Evolutionary conservation across 441 rosid genomes (phyloP).

Genomic region (Codiaeum variegatum): DNA sequence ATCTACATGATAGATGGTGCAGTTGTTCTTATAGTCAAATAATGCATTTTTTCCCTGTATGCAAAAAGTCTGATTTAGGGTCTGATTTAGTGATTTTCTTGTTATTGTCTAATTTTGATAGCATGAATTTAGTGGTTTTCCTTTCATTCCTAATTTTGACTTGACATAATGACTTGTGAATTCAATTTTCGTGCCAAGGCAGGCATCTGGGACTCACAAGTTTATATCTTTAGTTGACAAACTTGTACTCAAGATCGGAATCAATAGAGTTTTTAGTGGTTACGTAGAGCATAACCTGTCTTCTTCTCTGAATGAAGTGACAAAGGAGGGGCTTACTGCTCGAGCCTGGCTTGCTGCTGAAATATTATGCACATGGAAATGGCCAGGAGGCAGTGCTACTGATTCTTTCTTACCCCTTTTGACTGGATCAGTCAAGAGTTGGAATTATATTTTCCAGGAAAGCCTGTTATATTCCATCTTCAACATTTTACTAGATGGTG

Average conservation of each 20-base stretch:
- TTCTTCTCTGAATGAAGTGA: constrained; percentile 26
- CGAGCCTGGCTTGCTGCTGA: constrained; percentile 94
- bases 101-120: neutral
- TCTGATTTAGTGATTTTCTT: neutral
- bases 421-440: constrained; percentile 48
- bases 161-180: constrained; percentile 4
- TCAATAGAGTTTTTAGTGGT: constrained; percentile 44
- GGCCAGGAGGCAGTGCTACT: constrained; percentile 82
- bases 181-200: constrained; percentile 31
- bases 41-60: neutral
- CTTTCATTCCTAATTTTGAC: neutral
- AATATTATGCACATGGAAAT: constrained; percentile 86
- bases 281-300: constrained; percentile 22
- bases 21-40: neutral
- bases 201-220: constrained; percentile 56
- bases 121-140: neutral
- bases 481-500: constrained; percentile 75
- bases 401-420: constrained; percentile 70
- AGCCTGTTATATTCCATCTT: constrained; percentile 59
- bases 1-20: neutral
- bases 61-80: no score
- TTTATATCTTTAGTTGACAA: constrained; percentile 64
- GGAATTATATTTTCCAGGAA: constrained; percentile 29
- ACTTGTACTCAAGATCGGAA: constrained; percentile 62
- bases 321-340: constrained; percentile 30